Base-by-base conservation (phyloP, 2,329 filamentous ascomycete genomes). In the Dendryphion nanum region DNA sequence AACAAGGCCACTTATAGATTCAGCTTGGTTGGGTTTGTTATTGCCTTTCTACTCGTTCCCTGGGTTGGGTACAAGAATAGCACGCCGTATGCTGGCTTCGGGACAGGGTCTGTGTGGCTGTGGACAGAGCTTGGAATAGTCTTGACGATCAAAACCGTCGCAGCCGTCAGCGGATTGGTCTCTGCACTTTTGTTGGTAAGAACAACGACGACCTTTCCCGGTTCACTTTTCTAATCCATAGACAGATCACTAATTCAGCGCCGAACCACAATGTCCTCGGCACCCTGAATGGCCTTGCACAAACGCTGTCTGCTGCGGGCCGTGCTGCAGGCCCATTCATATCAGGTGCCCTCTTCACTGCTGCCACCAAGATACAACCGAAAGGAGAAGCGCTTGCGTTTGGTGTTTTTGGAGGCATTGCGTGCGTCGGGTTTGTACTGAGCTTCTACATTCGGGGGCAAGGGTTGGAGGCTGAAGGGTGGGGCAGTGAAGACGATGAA, bases 291-390 rank as follows among this genome's bases (percentile, higher is more conserved):
- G 93, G 93, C 7, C 78, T 97, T 20, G 93, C 93, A 0, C 93
- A 98, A 66, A 95, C 89, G 0, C 79, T 98, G 0, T 95, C 89
- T 0, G 93, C 93, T 0, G 88, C 87, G 0, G 93, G 93, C 6
- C 82, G 93, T 42, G 89, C 90, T 30, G 78, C 89, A 0, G 93
- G 93, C 0, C 93, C 93, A 0, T 90, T 97, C 49, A 72, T 95
- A 0, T 93, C 89, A 0, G 93, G 93, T 0, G 83, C 83, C 0
- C 72, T 98, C 0, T 98, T 95, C 64, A 88, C 88, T 0, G 71
- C 91, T 1, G 84, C 89, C 0, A 84, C 81, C 0, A 76, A 78
- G 33, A 75, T 95, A 4, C 71, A 76, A 8, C 86, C 83, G 2
- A 93, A 89, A 57, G 91, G 93, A 1, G 90, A 95, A 64, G 81